Evolutionary conservation across 2,329 filamentous ascomycete species (phyloP), one percentile per base, ranked within the genome.

Genomic region (Pseudogymnoascus sp.): DNA sequence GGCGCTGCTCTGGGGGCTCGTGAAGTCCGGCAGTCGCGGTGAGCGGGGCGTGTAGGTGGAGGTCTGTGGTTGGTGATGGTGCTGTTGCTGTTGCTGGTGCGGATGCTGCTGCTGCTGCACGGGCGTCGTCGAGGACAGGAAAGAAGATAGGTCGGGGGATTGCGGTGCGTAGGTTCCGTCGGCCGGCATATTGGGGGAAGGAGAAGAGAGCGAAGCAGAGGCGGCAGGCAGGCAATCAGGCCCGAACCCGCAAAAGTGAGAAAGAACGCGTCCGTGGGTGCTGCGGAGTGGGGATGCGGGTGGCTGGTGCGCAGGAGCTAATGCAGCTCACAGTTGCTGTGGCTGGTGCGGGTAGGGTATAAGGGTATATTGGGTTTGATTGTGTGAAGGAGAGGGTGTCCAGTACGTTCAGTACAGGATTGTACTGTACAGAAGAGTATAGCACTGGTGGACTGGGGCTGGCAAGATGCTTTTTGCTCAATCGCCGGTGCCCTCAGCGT

Each of bases 151-250:
- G 65, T 75, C 73, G 65, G 73, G 73, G 43, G 72, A 74, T 65
- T 73, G 72, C 62, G 73, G 73, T 45, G 70, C 67, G 68, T 74
- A 75, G 43, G 71, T 73, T 68, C 67, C 65, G 65, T 71, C 71
- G 45, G 13, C 60, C 21, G 60, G 60, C 60, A 57, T 57, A 57
- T 57, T 57, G 51, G 51, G 25, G 16, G 16, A 25, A 19, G 14
- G n/a, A 34, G 51, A 57, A 19, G 16, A 34, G 28, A 57, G 51
- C n/a, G 28, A 34, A 19, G 13, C 25, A 57, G n/a, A 57, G 48
- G 14, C 51, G 16, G 45, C 48, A 51, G 45, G 48, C 7, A 54
- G 51, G 51, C 51, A 57, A 10, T 19, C 51, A 57, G 28, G 51
- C 28, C 51, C 28, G 28, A 34, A 34, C 51, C 51, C 51, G 51